Evolutionary conservation across 768 basidiomycete species (phyloP), one percentile per base, ranked within the genome.

Genomic region (Panellus pusillus): DNA sequence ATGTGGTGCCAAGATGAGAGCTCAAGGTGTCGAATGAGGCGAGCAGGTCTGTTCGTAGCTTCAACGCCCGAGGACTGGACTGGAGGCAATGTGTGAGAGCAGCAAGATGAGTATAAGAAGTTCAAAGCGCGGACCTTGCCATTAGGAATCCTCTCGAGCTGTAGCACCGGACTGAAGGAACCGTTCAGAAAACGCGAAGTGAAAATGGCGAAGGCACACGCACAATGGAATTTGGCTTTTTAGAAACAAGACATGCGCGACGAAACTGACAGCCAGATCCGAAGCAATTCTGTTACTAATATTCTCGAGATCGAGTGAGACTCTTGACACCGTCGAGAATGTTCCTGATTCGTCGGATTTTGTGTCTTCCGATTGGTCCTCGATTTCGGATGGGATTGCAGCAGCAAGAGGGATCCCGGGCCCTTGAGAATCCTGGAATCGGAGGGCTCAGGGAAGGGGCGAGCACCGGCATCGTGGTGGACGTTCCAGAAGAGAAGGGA

Each of bases 181-280:
- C 44, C 47, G 17, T 52, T 13, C 14, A 35, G 29, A 44, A 13
- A 47, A 32, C 14, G 31, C 4, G 31, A 14, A 7, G 36, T 37
- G 18, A 28, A 31, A 0, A 45, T 15, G 24, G 14, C 24, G 24
- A 24, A 12, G 43, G 44, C 18, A 17, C 18, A 79, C 88, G 69
- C 62, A 91, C 89, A 91, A 83, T 1, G 89, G 89, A 0, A 91
- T 74, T 61, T 91, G 89, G 57, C 79, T 86, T 66, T 91, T 92
- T 50, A 91, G 71, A 63, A 88, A 92, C 15, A 91, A 66, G 2
- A 90, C 77, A 63, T 91, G 88, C 0, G 82, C 82, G 0, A 92
- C 70, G 24, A 90, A 67, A 53, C 79, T 80, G 12, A 76, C 73
- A 2, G 87, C 82, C 2, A 92, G 77, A 18, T 77, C 76, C 1